phyloP scores from a whole-genome alignment of 805 yeast species.

The Allodekkera sacchari region DNA sequence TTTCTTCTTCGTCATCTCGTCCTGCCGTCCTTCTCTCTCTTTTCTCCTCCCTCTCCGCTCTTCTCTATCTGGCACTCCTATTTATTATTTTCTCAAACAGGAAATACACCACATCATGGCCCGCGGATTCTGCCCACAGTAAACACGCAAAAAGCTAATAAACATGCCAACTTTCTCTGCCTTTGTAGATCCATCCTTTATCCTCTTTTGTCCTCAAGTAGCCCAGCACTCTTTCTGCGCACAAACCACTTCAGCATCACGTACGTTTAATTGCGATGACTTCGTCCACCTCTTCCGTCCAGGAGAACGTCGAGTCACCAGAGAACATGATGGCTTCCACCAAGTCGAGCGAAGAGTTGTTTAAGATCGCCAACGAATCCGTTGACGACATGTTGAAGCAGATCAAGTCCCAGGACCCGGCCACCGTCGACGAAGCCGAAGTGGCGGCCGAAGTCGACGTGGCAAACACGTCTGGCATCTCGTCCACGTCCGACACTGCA shows the following conservation, averaged over 20 bases:
- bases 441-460: too few species aligned
- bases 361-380: conserved; percentile 25
- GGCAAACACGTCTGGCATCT: neutral
- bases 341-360: conserved; percentile 13
- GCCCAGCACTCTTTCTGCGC: too few species aligned
- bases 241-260: neutral
- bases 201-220: neutral
- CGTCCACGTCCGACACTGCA: conserved; percentile 14
- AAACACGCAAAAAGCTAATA: too few species aligned
- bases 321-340: neutral
- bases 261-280: neutral
- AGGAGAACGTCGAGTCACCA: conserved; percentile 1
- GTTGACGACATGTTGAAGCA: conserved; percentile 32
- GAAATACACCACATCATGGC: too few species aligned
- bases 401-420: conserved; percentile 10
- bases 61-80: too few species aligned
- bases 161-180: neutral
- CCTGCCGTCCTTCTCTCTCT: too few species aligned
- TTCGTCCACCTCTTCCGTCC: neutral
- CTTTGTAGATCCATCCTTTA: neutral
- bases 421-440: neutral
- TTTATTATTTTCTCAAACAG: too few species aligned
- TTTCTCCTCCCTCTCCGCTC: too few species aligned
- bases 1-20: too few species aligned
- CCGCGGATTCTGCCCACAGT: too few species aligned